Evolutionary conservation across 2,329 filamentous ascomycete species (phyloP), one percentile per base, ranked within the genome.

Genomic region (Colletotrichum melonis): DNA sequence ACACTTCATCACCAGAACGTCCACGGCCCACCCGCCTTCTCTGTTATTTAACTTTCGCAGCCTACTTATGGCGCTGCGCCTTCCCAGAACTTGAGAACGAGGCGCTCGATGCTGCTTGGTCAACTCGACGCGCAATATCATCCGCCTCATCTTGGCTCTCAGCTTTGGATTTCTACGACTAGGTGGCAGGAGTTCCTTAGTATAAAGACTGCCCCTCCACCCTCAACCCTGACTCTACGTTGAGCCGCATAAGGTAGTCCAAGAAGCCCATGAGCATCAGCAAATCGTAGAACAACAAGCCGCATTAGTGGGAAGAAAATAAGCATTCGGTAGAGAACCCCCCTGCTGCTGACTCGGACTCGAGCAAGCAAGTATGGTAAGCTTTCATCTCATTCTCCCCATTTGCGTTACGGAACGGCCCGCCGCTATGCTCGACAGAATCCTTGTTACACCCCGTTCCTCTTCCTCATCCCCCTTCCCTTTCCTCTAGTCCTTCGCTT

Each of bases 361-460:
- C 42, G 67, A 69, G 49, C 30, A 56, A 55, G 67, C 67, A 73
- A 65, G 67, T 54, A 73, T 73, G 70, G 70, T 65, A 66, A 71
- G 70, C 38, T 14, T 28, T 22, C 38, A 52, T 57, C 46, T 26
- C 24, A 46, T 24, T 35, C 32, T 60, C 35, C 35, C 12, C 19
- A 35, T 55, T 30, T 54, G 46, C 5, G 22, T 32, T 46, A 52
- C 64, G 64, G 35, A 52, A 60, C 35, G 54, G 35, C 56, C 64
- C 55, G 64, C 12, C 8, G n/a, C 26, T 19, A n/a, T 14, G 9
- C 35, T 63, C 30, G 6, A 26, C 28, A 32, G 28, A 28, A 35
- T 46, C 35, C 28, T 28, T 55, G 30, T 19, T 24, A 35, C 35
- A 24, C 12, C 11, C 8, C 8, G 19, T 49, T 22, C 7, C 16